Base-by-base conservation (phyloP, 192 early-diverging fungal species). In the Mortierella alpina region DNA sequence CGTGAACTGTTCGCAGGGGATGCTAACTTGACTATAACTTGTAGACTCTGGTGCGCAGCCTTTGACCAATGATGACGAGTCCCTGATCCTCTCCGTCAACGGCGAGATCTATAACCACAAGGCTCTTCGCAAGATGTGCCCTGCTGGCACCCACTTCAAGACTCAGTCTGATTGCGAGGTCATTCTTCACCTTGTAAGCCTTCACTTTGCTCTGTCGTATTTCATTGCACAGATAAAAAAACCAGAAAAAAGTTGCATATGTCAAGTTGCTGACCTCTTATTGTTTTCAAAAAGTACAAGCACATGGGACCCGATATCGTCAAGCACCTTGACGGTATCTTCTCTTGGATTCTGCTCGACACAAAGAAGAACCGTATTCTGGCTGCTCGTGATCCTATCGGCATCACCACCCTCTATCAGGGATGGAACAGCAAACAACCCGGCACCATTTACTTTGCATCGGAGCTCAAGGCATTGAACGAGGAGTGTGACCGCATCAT, bases 61-160 rank as follows among this genome's bases (percentile, higher is more conserved):
- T 15, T 88, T 99, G 73, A 95, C 94, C 82, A 97, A 95, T 87
- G 92, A 88, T 14, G 96, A 98, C 81, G 96, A 94, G 65, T 83
- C 91, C 54, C 70, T 99, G 49, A 88, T 99, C 64, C 89, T 99
- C 63, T 86, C 91, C 31, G 97, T 98, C 75, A 99, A 99, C 86
- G 97, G 97, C 69, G 97, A 99, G 83, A 99, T 99, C 84, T 99
- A 99, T 89, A 99, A 99, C 92, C 96, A 99, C 88, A 91, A 93
- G 74, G 79, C 87, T 45, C 91, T 99, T 10, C 88, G 91, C 69
- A 87, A 89, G 75, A 62, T 85, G 75, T 90, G 98, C 68, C 93
- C 94, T 86, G 75, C 86, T 51, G 86, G 88, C 7, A 83, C 87
- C 64, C 72, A 75, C 54, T 99, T 99, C 91, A 94, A 96, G 88